Percentiles rank a stretch among this genome's conserved stretches.
Evolutionary conservation across 2,329 filamentous ascomycete genomes (phyloP).

Genomic region (Arthrobotrys pseudoclavata): DNA sequence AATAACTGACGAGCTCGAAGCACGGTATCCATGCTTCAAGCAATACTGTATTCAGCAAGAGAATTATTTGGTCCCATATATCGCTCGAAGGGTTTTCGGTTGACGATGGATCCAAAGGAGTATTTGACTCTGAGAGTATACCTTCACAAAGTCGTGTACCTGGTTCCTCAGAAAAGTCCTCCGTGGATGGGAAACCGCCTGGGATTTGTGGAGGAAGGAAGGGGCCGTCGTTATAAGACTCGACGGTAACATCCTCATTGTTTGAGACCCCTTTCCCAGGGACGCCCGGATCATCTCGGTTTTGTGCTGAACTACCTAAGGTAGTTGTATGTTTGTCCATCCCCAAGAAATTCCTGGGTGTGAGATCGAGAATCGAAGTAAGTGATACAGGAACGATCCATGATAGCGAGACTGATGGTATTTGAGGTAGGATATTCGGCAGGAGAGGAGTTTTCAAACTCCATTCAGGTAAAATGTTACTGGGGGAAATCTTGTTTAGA

Average conservation of each 20-base stretch:
- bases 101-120: not conserved
- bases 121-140: not conserved
- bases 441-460: not conserved
- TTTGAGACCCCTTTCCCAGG: not conserved
- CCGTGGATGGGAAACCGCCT: not conserved
- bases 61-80: constrained; percentile 2
- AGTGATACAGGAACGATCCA: not conserved
- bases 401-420: not conserved
- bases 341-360: not conserved
- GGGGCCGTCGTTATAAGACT: not conserved
- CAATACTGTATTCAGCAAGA: not conserved
- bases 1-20: not conserved
- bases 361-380: not conserved
- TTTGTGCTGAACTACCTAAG: no score
- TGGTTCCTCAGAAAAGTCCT: not conserved
- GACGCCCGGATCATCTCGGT: not conserved
- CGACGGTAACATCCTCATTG: not conserved
- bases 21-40: not conserved
- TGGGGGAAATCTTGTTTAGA: not conserved
- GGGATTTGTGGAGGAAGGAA: not conserved
- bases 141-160: not conserved
- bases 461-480: not conserved
- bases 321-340: not conserved
- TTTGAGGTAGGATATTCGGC: not conserved
- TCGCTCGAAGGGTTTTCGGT: not conserved